phyloP scores from a whole-genome alignment of 2,329 filamentous ascomycete species.

The Drechslerella dactyloides region DNA sequence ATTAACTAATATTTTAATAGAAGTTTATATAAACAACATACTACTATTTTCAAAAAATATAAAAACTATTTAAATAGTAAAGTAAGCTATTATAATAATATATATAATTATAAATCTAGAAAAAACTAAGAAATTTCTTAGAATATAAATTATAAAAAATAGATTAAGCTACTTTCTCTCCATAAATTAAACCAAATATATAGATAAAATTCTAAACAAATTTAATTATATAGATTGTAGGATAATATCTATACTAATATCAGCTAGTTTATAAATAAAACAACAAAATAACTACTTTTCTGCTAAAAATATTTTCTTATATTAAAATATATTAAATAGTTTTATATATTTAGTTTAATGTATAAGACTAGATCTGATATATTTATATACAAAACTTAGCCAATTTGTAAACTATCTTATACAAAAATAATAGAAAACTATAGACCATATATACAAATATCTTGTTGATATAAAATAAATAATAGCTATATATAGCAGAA shows the following conservation, averaged over 20 bases:
- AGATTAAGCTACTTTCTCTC: neutral
- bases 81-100: neutral
- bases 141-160: conserved; percentile 5
- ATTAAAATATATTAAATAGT: too few species aligned
- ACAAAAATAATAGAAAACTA: conserved; percentile 29
- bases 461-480: conserved; percentile 8
- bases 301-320: too few species aligned
- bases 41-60: too few species aligned
- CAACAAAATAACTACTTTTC: too few species aligned
- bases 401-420: conserved; percentile 14
- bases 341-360: conserved; percentile 9
- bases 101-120: neutral
- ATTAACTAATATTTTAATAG: too few species aligned
- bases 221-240: conserved; percentile 5
- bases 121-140: conserved; percentile 9
- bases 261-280: too few species aligned
- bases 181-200: conserved; percentile 4
- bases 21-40: too few species aligned
- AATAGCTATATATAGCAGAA: too few species aligned
- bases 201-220: conserved; percentile 1
- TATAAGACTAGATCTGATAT: conserved; percentile 11
- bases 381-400: conserved; percentile 18
- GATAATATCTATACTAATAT: neutral
- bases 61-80: too few species aligned
- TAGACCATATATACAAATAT: conserved; percentile 26